These are phyloP conservation scores for Lachancea cidri DNA, from an alignment of 805 yeast species.

Conservation along the genomic window DNA sequence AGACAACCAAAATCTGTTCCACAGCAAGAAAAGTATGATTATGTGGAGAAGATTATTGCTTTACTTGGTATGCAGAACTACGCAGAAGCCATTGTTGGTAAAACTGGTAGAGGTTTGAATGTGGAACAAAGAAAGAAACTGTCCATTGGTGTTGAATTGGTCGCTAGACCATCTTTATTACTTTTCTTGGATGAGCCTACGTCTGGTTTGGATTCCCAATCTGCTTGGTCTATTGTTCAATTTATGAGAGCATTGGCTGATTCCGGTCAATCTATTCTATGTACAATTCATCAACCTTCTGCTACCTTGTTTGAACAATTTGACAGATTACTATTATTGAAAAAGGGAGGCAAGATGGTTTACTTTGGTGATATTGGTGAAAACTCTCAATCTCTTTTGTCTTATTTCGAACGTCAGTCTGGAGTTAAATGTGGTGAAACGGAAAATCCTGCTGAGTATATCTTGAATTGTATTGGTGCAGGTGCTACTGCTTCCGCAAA, in stretches of 20 bases:
- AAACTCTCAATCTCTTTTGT: constrained; percentile 50
- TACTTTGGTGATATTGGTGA: constrained; percentile 70
- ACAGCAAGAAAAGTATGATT: constrained; percentile 51
- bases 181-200: constrained; percentile 65
- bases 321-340: constrained; percentile 67
- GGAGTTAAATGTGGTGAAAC: constrained; percentile 56
- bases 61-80: constrained; percentile 59
- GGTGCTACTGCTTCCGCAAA: constrained; percentile 63
- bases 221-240: constrained; percentile 62
- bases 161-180: constrained; percentile 57
- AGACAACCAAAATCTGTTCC: constrained; percentile 57
- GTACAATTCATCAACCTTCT: constrained; percentile 85
- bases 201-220: constrained; percentile 63
- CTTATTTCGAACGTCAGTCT: constrained; percentile 67
- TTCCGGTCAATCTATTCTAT: constrained; percentile 59
- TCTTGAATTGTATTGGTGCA: constrained; percentile 71
- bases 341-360: constrained; percentile 66
- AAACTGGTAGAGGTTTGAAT: constrained; percentile 63
- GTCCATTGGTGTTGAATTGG: constrained; percentile 63
- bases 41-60: constrained; percentile 60
- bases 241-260: constrained; percentile 55
- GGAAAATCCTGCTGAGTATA: constrained; percentile 76
- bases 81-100: constrained; percentile 72
- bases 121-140: constrained; percentile 60
- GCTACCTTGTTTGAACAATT: constrained; percentile 72